A percentile compares a stretch with the other conserved stretches of the same genome.
These are phyloP conservation scores for Kwoniella shivajii DNA, from an alignment of 1,284 basidiomycete genomes.

Conservation along the genomic window DNA sequence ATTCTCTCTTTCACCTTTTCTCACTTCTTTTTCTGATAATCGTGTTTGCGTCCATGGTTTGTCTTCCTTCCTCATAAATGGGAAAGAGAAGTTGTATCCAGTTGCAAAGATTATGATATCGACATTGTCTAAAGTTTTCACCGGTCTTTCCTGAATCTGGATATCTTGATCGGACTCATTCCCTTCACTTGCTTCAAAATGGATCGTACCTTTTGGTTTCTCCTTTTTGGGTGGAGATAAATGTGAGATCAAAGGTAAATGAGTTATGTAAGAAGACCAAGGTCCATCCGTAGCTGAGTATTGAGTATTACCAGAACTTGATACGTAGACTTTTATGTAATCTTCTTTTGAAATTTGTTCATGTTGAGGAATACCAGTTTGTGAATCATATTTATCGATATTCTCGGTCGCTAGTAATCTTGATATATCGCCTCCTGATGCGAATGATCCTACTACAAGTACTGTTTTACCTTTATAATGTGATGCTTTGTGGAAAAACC, in stretches of 20 bases:
- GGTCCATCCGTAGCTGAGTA: slow-evolving; percentile 21
- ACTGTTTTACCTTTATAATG: slow-evolving; percentile 50
- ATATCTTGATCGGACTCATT: not conserved
- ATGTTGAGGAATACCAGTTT: slow-evolving; percentile 5
- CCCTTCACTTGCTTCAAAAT: slow-evolving; percentile 34
- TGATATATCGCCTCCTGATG: slow-evolving; percentile 59
- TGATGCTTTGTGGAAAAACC: slow-evolving; percentile 56
- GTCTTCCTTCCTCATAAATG: slow-evolving; percentile 47
- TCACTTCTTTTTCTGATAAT: slow-evolving; percentile 23
- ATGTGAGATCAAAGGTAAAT: slow-evolving; percentile 45
- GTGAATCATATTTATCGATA: slow-evolving; percentile 14
- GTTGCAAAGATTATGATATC: slow-evolving; percentile 56
- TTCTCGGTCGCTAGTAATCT: slow-evolving; percentile 56
- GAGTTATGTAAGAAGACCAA: slow-evolving; percentile 45
- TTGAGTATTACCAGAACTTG: slow-evolving; percentile 21
- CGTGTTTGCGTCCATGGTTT: slow-evolving; percentile 40
- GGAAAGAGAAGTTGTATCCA: slow-evolving; percentile 55
- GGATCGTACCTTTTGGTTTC: slow-evolving; percentile 29
- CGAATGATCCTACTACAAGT: slow-evolving; percentile 59
- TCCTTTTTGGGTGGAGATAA: slow-evolving; percentile 22
- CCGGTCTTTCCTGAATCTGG: not conserved
- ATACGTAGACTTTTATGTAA: slow-evolving; percentile 46
- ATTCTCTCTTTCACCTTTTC: slow-evolving; percentile 15
- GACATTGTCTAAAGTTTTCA: slow-evolving; percentile 30
- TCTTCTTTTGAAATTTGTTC: not conserved